These are phyloP conservation scores for Penicillium bovifimosum DNA, from an alignment of 495 filamentous ascomycete species.

Conservation along the genomic window DNA sequence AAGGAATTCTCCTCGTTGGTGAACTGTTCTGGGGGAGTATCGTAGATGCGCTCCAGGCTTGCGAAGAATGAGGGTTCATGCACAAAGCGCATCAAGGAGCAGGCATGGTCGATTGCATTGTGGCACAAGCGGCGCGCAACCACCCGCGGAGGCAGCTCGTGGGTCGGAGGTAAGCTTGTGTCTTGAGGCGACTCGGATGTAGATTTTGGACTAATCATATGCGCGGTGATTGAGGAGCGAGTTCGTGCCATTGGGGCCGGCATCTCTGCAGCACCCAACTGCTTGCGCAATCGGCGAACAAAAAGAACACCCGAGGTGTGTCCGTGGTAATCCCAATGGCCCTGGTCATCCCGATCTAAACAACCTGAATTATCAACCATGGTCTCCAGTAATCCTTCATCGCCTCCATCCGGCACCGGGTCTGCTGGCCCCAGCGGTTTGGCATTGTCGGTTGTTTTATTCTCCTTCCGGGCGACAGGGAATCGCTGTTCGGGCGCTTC, in stretches of 20 bases:
- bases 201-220: slow-evolving; percentile 66
- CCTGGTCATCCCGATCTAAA: slow-evolving; percentile 85
- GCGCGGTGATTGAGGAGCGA: slow-evolving; percentile 29
- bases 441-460: slow-evolving; percentile 12
- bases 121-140: slow-evolving; percentile 65
- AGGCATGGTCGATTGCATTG: slow-evolving; percentile 76
- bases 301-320: slow-evolving; percentile 90
- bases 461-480: slow-evolving; percentile 23
- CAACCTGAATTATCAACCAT: slow-evolving; percentile 92
- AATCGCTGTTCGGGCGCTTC: slow-evolving; percentile 50
- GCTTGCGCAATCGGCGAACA: slow-evolving; percentile 74
- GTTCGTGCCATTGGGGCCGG: slow-evolving; percentile 39
- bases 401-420: slow-evolving; percentile 31
- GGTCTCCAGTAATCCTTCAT: slow-evolving; percentile 79
- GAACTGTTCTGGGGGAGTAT: slow-evolving; percentile 60
- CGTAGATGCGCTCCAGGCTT: slow-evolving; percentile 74
- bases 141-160: slow-evolving; percentile 66
- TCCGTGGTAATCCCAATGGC: slow-evolving; percentile 92
- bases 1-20: slow-evolving; percentile 73
- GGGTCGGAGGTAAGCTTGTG: slow-evolving; percentile 44
- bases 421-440: slow-evolving; percentile 14
- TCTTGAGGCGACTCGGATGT: slow-evolving; percentile 56
- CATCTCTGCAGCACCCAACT: slow-evolving; percentile 61
- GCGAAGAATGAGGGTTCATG: slow-evolving; percentile 81
- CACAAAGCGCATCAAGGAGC: slow-evolving; percentile 77